Conservation (phyloP, 2,329 filamentous ascomycete genomes). For the Fusarium sp. region DNA sequence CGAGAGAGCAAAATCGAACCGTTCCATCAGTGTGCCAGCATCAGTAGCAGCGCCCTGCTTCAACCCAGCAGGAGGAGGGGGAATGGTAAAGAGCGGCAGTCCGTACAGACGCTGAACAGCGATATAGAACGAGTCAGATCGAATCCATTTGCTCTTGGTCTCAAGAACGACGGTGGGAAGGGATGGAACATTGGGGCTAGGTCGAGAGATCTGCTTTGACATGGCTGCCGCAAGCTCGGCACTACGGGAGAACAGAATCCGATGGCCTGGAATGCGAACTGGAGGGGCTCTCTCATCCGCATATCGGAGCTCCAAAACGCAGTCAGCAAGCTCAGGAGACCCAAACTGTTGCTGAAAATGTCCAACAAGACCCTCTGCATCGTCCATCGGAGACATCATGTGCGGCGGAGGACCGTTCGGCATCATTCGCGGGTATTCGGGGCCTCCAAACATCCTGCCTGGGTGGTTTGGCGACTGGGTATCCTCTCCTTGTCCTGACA, state of each 20-base stretch:
- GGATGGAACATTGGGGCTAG: conserved; percentile 45
- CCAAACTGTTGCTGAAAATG: conserved; percentile 59
- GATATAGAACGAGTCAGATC: conserved; percentile 70
- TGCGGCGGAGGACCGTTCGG: conserved; percentile 51
- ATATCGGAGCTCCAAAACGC: conserved; percentile 63
- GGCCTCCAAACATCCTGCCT: conserved; percentile 52
- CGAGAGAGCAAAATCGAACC: conserved; percentile 71
- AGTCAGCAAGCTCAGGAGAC: conserved; percentile 58
- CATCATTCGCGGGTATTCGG: conserved; percentile 55
- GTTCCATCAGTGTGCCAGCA: conserved; percentile 59
- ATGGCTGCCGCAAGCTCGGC: conserved; percentile 49
- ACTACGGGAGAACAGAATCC: conserved; percentile 70
- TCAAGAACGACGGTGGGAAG: conserved; percentile 59
- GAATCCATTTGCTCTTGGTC: conserved; percentile 67
- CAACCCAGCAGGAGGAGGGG: conserved; percentile 48
- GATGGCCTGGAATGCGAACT: conserved; percentile 67
- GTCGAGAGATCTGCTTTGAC: conserved; percentile 52
- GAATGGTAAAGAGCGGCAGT: conserved; percentile 62
- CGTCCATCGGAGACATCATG: conserved; percentile 50
- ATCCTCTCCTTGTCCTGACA: conserved; percentile 52
- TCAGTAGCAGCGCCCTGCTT: conserved; percentile 54
- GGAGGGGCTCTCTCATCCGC: conserved; percentile 56
- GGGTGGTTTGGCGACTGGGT: conserved; percentile 49
- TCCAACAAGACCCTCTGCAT: conserved; percentile 57
- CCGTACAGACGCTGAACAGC: conserved; percentile 73